These are phyloP conservation scores for Paecilomyces formosus DNA, from an alignment of 2,329 filamentous ascomycete genomes.

Conservation along the genomic window DNA sequence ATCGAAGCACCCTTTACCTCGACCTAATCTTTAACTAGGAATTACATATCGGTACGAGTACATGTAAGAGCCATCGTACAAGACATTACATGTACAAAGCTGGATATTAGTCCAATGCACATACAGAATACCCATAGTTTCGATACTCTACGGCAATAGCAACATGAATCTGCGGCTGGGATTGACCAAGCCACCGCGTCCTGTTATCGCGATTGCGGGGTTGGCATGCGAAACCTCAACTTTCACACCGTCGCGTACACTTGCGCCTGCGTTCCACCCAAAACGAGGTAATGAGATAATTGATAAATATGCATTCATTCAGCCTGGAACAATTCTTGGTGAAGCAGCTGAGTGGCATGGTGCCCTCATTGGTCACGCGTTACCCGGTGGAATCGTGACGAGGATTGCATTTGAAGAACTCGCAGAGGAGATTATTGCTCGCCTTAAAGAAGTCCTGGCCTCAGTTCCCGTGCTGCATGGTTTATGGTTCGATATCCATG, in stretches of 20 bases:
- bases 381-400: slow-evolving; percentile 44
- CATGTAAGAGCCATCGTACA: background rate
- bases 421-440: slow-evolving; percentile 32
- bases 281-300: slow-evolving; percentile 37
- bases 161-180: background rate
- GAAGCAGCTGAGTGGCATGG: slow-evolving; percentile 43
- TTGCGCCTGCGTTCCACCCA: slow-evolving; percentile 44
- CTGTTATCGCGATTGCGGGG: slow-evolving; percentile 45
- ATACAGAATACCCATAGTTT: background rate
- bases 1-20: too few relatives aligned
- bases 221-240: slow-evolving; percentile 49
- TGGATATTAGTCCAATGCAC: background rate
- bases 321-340: slow-evolving; percentile 33
- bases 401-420: slow-evolving; percentile 41
- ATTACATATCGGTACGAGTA: background rate
- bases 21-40: too few relatives aligned
- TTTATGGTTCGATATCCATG: slow-evolving; percentile 51
- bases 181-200: slow-evolving; percentile 26
- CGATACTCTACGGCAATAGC: background rate
- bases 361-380: slow-evolving; percentile 44
- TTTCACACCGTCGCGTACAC: slow-evolving; percentile 45
- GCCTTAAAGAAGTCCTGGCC: slow-evolving; percentile 30
- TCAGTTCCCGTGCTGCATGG: slow-evolving; percentile 34
- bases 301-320: slow-evolving; percentile 41
- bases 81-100: background rate